Base-by-base conservation (phyloP, 805 yeast species). In the Kazachstania taianensis region DNA sequence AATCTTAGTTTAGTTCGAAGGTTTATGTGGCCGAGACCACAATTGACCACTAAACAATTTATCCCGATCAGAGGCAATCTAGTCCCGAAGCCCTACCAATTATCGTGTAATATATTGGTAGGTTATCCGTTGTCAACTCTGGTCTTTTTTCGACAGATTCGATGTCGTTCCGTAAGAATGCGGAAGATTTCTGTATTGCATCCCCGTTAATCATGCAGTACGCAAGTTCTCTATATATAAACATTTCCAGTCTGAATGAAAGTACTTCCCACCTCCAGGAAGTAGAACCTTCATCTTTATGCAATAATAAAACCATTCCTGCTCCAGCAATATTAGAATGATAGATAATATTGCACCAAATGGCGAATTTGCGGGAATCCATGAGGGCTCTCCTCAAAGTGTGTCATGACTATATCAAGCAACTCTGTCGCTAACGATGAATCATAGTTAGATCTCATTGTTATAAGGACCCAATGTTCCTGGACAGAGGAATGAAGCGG, bases 11-110 rank as follows among this genome's bases (percentile, higher is more conserved):
- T n/a, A n/a, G n/a, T n/a, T n/a, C n/a, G n/a, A n/a, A n/a, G n/a
- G n/a, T n/a, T n/a, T n/a, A n/a, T n/a, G n/a, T n/a, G n/a, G n/a
- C n/a, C n/a, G n/a, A n/a, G n/a, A n/a, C n/a, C n/a, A n/a, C n/a
- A n/a, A n/a, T n/a, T n/a, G n/a, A n/a, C n/a, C n/a, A n/a, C n/a
- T n/a, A n/a, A n/a, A n/a, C n/a, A n/a, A n/a, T n/a, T n/a, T n/a
- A n/a, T n/a, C n/a, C n/a, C n/a, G n/a, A n/a, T n/a, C n/a, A n/a
- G n/a, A n/a, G n/a, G n/a, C n/a, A n/a, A n/a, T n/a, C n/a, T n/a
- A n/a, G n/a, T n/a, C n/a, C n/a, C n/a, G n/a, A n/a, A 37, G 89
- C 72, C 0, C 74, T 59, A 1, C 97, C 98, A 2, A 83, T 81
- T 3, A 85, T 51, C 23, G 80, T 69, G 50, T 79, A 75, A 46